Percentiles rank a stretch among this genome's conserved stretches.
Evolutionary conservation across 139 green algal species (phyloP).

Genomic region (Dunaliella primolecta): DNA sequence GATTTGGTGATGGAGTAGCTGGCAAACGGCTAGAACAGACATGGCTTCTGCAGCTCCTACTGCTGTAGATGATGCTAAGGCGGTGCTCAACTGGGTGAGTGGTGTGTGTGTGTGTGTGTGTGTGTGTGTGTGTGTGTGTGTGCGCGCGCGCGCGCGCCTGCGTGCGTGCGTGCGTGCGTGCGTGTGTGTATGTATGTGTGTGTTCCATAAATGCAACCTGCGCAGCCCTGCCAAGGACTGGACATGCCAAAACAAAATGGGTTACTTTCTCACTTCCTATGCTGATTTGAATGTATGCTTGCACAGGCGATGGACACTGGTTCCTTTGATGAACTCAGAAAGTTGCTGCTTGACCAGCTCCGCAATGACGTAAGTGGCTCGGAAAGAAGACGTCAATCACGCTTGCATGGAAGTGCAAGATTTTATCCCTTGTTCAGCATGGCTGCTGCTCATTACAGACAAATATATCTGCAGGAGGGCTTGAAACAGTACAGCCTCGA

Average conservation of each 20-base stretch:
- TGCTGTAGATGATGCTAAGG: background rate
- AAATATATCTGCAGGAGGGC: background rate
- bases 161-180: background rate
- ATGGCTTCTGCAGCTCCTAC: too few relatives aligned
- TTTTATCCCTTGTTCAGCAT: too few relatives aligned
- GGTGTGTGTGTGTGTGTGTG: background rate
- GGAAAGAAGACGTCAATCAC: too few relatives aligned
- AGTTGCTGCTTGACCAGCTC: background rate
- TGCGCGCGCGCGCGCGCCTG: background rate
- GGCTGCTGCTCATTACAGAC: too few relatives aligned
- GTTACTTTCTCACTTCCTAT: too few relatives aligned
- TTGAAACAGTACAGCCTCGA: constrained; percentile 2
- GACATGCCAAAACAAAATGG: too few relatives aligned
- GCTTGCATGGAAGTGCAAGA: too few relatives aligned
- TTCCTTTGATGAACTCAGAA: background rate
- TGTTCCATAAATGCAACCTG: too few relatives aligned
- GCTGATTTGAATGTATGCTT: too few relatives aligned
- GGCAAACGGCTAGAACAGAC: too few relatives aligned
- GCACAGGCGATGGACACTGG: background rate
- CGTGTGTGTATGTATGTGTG: background rate
- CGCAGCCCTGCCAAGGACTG: too few relatives aligned
- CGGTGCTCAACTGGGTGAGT: constrained; percentile 7
- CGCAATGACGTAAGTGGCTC: background rate
- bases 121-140: constrained; percentile 5
- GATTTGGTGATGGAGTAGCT: too few relatives aligned